phyloP scores from a whole-genome alignment of 1,139 yeast species.

The Candida pseudoviswanathii region DNA sequence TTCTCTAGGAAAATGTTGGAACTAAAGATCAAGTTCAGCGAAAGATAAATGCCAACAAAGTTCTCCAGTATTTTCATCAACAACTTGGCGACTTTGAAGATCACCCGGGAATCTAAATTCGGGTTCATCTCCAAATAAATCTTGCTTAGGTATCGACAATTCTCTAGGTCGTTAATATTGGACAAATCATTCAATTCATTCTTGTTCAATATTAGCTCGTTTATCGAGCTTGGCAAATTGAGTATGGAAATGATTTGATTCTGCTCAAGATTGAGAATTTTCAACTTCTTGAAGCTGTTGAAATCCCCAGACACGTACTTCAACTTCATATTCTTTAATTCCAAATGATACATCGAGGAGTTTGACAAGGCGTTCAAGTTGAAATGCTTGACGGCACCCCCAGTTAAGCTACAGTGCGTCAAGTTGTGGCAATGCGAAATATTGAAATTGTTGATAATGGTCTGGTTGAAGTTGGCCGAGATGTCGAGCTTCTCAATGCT shows the following conservation, averaged over 20 bases:
- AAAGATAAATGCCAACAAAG: slow-evolving; percentile 6
- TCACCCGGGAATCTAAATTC: slow-evolving; percentile 6
- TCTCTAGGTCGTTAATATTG: slow-evolving; percentile 5
- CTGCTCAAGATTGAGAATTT: slow-evolving; percentile 11
- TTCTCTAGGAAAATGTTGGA: slow-evolving; percentile 3
- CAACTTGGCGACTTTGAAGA: slow-evolving; percentile 6
- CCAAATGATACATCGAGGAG: slow-evolving; percentile 6
- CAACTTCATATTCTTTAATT: slow-evolving; percentile 11
- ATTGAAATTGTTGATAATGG: slow-evolving; percentile 4
- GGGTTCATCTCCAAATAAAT: slow-evolving; percentile 12
- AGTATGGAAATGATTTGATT: slow-evolving; percentile 8
- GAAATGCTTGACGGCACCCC: slow-evolving; percentile 9
- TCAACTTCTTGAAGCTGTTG: slow-evolving; percentile 6
- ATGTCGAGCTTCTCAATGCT: slow-evolving; percentile 8
- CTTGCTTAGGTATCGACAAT: slow-evolving; percentile 7
- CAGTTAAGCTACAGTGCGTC: slow-evolving; percentile 5
- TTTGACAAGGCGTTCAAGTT: slow-evolving; percentile 8
- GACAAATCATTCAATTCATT: slow-evolving; percentile 12
- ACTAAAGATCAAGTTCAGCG: slow-evolving; percentile 6
- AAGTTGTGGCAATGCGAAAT: slow-evolving; percentile 4
- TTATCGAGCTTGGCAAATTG: slow-evolving; percentile 11
- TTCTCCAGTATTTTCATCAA: slow-evolving; percentile 4
- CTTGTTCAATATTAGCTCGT: slow-evolving; percentile 8
- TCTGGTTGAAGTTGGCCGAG: slow-evolving; percentile 6
- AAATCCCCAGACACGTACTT: slow-evolving; percentile 9